Base-by-base conservation (phyloP, 495 filamentous ascomycete genomes). In the Aspergillus saccharolyticus region DNA sequence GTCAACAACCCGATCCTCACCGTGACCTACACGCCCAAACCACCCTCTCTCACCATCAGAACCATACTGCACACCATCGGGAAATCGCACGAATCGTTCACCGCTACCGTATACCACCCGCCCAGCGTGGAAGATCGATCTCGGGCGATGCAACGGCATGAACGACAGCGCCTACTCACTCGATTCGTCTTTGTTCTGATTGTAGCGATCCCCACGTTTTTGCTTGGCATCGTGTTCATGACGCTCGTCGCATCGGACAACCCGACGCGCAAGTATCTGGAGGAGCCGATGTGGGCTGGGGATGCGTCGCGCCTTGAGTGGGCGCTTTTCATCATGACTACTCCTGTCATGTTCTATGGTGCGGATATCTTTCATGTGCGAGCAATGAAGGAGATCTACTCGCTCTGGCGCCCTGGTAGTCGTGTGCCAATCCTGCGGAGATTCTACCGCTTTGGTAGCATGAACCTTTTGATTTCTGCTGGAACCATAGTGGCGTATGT, bases 171-270 rank as follows among this genome's bases (percentile, higher is more conserved):
- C 16, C 77, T 92, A 43, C 70, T 87, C 0, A 67, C 78, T 42
- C 85, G 93, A 12, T 78, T 91, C 19, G 59, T 87, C 2, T 77
- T 96, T 58, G 85, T 89, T 16, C 70, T 91, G n/a, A 66, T 85
- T 15, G 77, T 86, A 22, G 87, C 87, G 42, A 88, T 97, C 42
- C 94, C 93, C 17, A 90, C 91, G 0, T 92, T 97, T 64, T 66
- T 95, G 33, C 87, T 97, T 56, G 93, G 93, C 1, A 89, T 97
- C 59, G 83, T 97, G 4, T 96, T 86, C 73, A 97, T 96, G 92
- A 88, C 78, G 52, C 80, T 97, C 0, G 82, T 96, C 0, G 74
- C 86, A 0, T 61, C 76, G 1, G 63, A 76, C 10, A 82, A 91
- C 59, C 25, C 67, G 0, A 72, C 74, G 16, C 83, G 85, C 43